A percentile compares a stretch with the other conserved stretches of the same genome.
phyloP scores from a whole-genome alignment of 176 grass and related monocot species.

The Phyllostachys edulis region DNA sequence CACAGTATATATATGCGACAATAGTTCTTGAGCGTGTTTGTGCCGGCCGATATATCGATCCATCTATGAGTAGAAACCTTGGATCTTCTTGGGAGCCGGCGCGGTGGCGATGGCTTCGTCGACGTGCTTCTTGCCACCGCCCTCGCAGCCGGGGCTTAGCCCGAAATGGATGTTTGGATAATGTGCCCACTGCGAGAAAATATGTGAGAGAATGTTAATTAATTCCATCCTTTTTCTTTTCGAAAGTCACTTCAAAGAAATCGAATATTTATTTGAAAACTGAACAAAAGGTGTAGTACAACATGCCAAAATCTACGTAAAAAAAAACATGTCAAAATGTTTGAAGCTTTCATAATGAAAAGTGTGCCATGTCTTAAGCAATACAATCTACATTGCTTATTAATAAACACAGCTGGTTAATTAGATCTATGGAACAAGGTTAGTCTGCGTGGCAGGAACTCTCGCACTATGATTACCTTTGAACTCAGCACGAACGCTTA shows the following conservation, averaged over 20 bases:
- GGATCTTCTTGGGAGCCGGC: conserved; percentile 50
- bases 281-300: neutral
- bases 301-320: neutral
- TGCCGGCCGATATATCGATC: neutral
- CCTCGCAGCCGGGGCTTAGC: conserved; percentile 33
- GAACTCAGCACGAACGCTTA: neutral
- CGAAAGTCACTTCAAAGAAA: neutral
- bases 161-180: conserved; percentile 91
- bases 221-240: neutral
- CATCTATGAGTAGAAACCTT: conserved; percentile 68
- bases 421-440: neutral
- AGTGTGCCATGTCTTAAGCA: neutral
- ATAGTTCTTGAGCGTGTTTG: neutral
- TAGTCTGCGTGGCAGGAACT: neutral
- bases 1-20: neutral
- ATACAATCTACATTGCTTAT: neutral
- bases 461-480: neutral
- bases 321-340: neutral
- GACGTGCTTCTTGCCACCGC: conserved; percentile 51
- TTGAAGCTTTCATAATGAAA: neutral
- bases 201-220: neutral
- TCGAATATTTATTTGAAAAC: neutral
- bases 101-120: conserved; percentile 39
- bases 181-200: conserved; percentile 84
- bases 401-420: neutral